phyloP scores from a whole-genome alignment of 2,329 filamentous ascomycete genomes.

The Epichloe sylvatica region DNA sequence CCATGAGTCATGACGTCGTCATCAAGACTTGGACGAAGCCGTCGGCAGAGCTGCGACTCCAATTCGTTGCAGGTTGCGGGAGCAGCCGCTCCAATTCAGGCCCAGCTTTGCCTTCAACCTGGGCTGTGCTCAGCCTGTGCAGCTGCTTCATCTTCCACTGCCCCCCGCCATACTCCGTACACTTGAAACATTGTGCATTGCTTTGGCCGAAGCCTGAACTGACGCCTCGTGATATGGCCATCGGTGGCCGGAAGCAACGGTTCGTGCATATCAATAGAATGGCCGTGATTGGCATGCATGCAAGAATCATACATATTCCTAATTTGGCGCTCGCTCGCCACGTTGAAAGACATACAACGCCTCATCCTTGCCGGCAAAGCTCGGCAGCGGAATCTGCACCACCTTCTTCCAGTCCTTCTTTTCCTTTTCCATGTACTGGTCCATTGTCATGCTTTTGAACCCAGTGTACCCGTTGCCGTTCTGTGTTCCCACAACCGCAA shows the following conservation, averaged over 20 bases:
- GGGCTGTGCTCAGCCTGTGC: neutral
- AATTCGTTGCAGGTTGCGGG: neutral
- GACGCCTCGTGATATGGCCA: neutral
- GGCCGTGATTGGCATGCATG: neutral
- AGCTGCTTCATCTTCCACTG: too few species aligned
- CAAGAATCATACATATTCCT: neutral
- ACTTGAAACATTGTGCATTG: neutral
- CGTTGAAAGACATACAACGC: slow-evolving; percentile 53
- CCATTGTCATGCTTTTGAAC: slow-evolving; percentile 49
- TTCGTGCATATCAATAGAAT: too few species aligned
- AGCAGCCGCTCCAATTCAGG: neutral
- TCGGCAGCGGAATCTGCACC: slow-evolving; percentile 53
- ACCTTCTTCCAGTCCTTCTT: slow-evolving; percentile 43
- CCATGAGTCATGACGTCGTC: too few species aligned
- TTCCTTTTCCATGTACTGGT: slow-evolving; percentile 49
- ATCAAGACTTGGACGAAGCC: neutral
- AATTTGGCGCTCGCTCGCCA: slow-evolving; percentile 23
- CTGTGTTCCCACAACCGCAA: slow-evolving; percentile 63
- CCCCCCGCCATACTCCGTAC: slow-evolving; percentile 5
- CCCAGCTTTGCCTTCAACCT: neutral
- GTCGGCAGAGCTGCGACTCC: neutral
- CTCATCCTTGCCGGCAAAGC: slow-evolving; percentile 66
- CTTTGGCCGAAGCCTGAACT: neutral
- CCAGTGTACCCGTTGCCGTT: slow-evolving; percentile 62
- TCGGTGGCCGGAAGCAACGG: too few species aligned